Base-by-base conservation (phyloP, 31 red algal species). In the Bonnemaisonia californica region DNA sequence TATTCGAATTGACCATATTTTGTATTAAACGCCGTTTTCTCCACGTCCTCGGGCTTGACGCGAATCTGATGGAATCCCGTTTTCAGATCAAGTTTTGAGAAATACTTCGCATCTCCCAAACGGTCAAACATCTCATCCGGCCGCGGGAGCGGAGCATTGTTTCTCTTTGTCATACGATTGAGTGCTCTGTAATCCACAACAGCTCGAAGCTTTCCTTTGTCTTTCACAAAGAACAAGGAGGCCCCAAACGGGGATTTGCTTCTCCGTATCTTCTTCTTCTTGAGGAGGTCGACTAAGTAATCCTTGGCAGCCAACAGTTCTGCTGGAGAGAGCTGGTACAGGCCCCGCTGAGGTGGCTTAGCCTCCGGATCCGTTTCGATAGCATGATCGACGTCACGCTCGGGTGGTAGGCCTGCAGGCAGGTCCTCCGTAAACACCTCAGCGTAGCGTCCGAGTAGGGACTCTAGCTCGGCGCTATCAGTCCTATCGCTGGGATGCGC, bases 1-100 rank as follows among this genome's bases (percentile, higher is more conserved):
- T 67, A 67, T 7, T 67, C 62, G 62, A 67, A 67, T 36, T 30
- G 7, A 19, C 62, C 62, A 33, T 67, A 63, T 9, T 32, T 24
- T 23, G 59, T 63, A 9, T 32, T 32, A 63, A 63, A 63, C n/a
- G 24, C 29, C 21, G 62, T 63, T 63, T 63, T 63, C 45, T 51
- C 45, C 45, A 51, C 45, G 16, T 51, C 45, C 45, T 51, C 45
- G 9, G 45, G 7, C 9, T 16, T 7, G 9, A 51, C 16, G 7
- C 45, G 7, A 11, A 51, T 51, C 45, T 51, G 45, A 16, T 51
- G 45, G 16, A 51, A 51, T 16, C 45, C 45, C 16, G 45, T 51
- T 51, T 51, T 51, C 45, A 51, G 45, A 51, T 51, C 45, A 51
- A 51, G 45, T 16, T 51, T 51, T 7, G 45, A 11, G 45, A 51